phyloP scores from a whole-genome alignment of 148 eudicot species.

The Arbutus unedo region DNA sequence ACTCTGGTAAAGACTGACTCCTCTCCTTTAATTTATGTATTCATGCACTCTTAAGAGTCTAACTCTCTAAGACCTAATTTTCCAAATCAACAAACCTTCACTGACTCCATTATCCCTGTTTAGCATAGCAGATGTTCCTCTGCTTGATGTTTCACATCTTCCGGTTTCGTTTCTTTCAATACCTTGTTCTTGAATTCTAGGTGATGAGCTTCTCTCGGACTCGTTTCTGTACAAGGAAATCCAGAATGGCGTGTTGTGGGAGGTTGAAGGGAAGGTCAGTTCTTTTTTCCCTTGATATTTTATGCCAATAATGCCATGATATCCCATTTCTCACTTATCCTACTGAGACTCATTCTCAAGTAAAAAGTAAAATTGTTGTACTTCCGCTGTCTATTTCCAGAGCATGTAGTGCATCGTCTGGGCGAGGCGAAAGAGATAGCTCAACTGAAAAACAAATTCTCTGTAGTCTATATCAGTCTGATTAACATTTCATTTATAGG shows the following conservation, averaged over 20 bases:
- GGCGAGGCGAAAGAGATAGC: no score
- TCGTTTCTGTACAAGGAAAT: slow-evolving; percentile 78
- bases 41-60: neutral
- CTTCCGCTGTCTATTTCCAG: no score
- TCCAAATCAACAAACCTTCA: neutral
- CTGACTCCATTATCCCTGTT: neutral
- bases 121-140: neutral
- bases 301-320: neutral
- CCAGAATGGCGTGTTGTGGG: slow-evolving; percentile 73
- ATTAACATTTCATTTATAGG: no score
- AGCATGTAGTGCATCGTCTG: no score
- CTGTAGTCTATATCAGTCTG: no score
- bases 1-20: neutral
- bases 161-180: no score
- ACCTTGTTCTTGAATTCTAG: slow-evolving; percentile 23
- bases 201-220: slow-evolving; percentile 89
- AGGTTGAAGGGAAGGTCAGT: slow-evolving; percentile 85
- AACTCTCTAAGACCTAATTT: neutral
- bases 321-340: neutral
- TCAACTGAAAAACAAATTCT: no score
- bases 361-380: no score
- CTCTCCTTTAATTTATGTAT: neutral
- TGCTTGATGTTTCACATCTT: neutral
- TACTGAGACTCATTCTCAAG: neutral
- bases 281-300: neutral